Evolutionary conservation across 176 grass and related monocot species (phyloP).

Genomic region (Rhipidocladum racemiflorum): DNA sequence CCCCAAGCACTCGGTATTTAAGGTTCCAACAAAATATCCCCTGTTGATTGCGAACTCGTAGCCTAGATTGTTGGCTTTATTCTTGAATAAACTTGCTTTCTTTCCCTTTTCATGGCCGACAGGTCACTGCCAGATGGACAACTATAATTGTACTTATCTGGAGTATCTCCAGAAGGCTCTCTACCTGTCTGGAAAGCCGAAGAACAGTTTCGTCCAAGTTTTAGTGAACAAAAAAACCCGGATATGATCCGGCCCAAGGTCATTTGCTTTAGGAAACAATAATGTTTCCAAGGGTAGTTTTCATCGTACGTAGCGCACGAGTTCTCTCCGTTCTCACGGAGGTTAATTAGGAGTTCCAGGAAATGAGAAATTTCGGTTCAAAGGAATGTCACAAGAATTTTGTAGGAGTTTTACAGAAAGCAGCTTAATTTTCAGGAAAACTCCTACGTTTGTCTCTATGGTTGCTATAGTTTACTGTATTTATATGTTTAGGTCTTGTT

Average conservation of each 20-base stretch:
- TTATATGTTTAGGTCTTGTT: too few relatives aligned
- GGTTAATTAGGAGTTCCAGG: not conserved
- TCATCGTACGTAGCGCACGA: not conserved
- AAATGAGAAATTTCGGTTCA: not conserved
- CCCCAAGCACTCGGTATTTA: constrained; percentile 19
- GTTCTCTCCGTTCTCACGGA: not conserved
- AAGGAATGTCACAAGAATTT: too few relatives aligned
- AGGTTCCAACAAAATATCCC: constrained; percentile 31
- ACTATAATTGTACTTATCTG: constrained; percentile 12
- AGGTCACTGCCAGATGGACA: constrained; percentile 30
- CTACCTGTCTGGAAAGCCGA: constrained; percentile 13
- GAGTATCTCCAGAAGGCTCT: constrained; percentile 32
- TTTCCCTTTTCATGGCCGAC: constrained; percentile 11
- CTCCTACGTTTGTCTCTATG: not conserved
- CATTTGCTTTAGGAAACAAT: not conserved
- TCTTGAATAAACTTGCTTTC: constrained; percentile 17
- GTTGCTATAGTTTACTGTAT: not conserved
- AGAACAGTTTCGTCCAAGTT: not conserved
- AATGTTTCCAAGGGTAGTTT: not conserved
- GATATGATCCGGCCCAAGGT: not conserved
- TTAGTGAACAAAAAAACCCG: not conserved
- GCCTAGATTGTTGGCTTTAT: constrained; percentile 29
- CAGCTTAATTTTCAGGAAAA: too few relatives aligned
- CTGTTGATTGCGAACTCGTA: constrained; percentile 1
- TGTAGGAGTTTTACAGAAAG: too few relatives aligned